Percentiles rank a stretch among this genome's conserved stretches.
Evolutionary conservation across 371 early-diverging fungal genomes (phyloP).

Genomic region (Dipsacomyces acuminosporus): DNA sequence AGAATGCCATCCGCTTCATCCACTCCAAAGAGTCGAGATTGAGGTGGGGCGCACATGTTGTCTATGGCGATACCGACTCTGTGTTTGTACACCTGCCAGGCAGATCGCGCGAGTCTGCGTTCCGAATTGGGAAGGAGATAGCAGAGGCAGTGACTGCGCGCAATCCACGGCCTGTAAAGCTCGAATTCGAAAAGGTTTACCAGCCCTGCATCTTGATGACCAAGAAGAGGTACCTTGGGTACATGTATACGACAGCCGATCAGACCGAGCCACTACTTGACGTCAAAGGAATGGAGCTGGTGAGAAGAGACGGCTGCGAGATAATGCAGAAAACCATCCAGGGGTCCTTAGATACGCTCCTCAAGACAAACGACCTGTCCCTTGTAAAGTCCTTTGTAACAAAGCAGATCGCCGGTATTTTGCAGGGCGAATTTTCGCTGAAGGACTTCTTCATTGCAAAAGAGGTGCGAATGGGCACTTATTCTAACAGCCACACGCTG

Average conservation of each 20-base stretch:
- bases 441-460: slow-evolving; percentile 82
- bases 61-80: slow-evolving; percentile 91
- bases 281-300: slow-evolving; percentile 93
- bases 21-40: slow-evolving; percentile 55
- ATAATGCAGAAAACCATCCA: slow-evolving; percentile 75
- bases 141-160: slow-evolving; percentile 62
- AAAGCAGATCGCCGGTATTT: slow-evolving; percentile 64
- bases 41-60: slow-evolving; percentile 77
- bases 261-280: slow-evolving; percentile 72
- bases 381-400: slow-evolving; percentile 66
- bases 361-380: slow-evolving; percentile 74
- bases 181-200: slow-evolving; percentile 92
- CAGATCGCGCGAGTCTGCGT: slow-evolving; percentile 63
- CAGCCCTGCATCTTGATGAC: slow-evolving; percentile 78
- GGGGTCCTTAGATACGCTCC: slow-evolving; percentile 66
- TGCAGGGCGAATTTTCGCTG: slow-evolving; percentile 59
- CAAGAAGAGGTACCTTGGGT: slow-evolving; percentile 90
- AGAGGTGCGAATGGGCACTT: slow-evolving; percentile 71
- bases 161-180: slow-evolving; percentile 75
- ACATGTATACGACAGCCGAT: slow-evolving; percentile 61
- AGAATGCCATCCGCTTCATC: slow-evolving; percentile 65
- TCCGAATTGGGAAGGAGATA: slow-evolving; percentile 72
- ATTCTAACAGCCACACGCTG: slow-evolving; percentile 48
- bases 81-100: slow-evolving; percentile 78
- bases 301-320: slow-evolving; percentile 79